Evolutionary conservation across 352 stramenopile species (phyloP), one percentile per base, ranked within the genome.

Genomic region (Globisporangium barbulae): DNA sequence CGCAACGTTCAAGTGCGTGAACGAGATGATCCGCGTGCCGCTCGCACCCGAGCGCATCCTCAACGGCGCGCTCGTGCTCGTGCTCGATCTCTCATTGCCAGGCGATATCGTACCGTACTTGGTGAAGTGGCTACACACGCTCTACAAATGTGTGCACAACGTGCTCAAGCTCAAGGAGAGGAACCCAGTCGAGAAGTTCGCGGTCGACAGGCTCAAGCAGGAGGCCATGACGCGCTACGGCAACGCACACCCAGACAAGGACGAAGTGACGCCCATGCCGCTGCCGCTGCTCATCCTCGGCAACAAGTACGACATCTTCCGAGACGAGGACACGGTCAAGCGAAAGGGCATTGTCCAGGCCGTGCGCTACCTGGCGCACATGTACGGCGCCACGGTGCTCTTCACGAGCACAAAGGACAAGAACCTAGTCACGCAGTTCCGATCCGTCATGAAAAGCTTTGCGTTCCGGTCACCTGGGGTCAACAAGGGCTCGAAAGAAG

Each of bases 271-370:
- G 7, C 84, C 88, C 5, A 71, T 93, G 30, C 67, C 87, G 21
- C 60, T 97, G 1, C 91, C 90, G 3, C 60, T 97, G 28, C 60
- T 97, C 5, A 76, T 98, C 45, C 47, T 98, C 5, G 86, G 73
- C 49, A 95, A 94, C 77, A 98, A 98, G 64, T 96, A 87, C 60
- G 92, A 98, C 59, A 65, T 75, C 2, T 97, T 98, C 64, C 83
- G 83, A 13, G 81, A 97, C 41, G 76, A 97, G 65, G 91, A 97
- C 71, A 83, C 72, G 3, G 83, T 86, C 30, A 93, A 91, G 67
- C 87, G 87, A 59, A 96, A 97, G 66, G 86, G 77, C 1, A 35
- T 97, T 15, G 71, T 79, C 9, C 85, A 97, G 72, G 89, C 89
- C 4, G 73, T 98, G 47, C 76, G 91, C 2, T 96, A 89, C 72